phyloP scores from a whole-genome alignment of 2,329 filamentous ascomycete genomes.

The Fusarium sp. region DNA sequence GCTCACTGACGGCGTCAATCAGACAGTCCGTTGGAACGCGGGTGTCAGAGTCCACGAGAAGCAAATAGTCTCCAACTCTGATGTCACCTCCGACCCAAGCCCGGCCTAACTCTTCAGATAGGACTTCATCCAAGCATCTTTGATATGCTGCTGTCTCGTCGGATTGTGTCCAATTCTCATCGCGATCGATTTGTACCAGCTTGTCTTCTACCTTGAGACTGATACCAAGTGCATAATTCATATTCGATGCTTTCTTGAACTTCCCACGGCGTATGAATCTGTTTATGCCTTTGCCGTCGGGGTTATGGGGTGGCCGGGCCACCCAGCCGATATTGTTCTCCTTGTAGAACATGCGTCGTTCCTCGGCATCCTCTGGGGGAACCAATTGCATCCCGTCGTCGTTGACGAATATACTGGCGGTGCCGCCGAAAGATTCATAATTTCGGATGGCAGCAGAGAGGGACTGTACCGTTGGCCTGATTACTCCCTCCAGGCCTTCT shows the following conservation, averaged over 20 bases:
- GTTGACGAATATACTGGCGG: constrained; percentile 75
- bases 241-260: constrained; percentile 75
- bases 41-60: constrained; percentile 67
- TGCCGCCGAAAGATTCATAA: constrained; percentile 70
- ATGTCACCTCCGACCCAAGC: background rate
- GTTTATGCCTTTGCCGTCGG: constrained; percentile 20
- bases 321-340: constrained; percentile 69
- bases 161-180: background rate
- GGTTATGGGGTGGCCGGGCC: constrained; percentile 55
- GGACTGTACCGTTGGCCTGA: constrained; percentile 66
- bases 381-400: constrained; percentile 76
- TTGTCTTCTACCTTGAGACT: constrained; percentile 67
- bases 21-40: constrained; percentile 73
- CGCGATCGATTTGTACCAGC: constrained; percentile 45
- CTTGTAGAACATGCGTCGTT: constrained; percentile 66
- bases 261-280: constrained; percentile 68
- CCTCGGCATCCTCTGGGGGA: constrained; percentile 59
- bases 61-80: background rate
- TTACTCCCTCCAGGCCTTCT: constrained; percentile 51
- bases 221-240: constrained; percentile 72
- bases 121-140: background rate
- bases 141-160: background rate
- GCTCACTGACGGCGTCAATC: constrained; percentile 76
- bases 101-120: background rate
- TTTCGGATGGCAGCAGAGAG: constrained; percentile 70